Base-by-base conservation (phyloP, 179 eudicot species). In the Nepenthes alata region DNA sequence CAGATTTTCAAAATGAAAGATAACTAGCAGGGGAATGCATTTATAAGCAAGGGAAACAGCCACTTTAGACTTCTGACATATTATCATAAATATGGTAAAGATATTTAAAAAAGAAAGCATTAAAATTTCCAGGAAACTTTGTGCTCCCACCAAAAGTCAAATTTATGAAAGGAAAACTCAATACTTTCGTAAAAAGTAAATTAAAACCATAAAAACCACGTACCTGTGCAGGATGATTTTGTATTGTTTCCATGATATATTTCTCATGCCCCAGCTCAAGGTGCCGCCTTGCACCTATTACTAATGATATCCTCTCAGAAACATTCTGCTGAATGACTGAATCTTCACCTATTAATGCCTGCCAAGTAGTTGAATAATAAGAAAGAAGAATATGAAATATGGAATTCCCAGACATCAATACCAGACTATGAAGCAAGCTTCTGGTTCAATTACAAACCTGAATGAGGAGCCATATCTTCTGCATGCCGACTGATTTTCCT, bases 141-240 rank as follows among this genome's bases (percentile, higher is more conserved):
- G 25, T 25, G 25, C 25, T 25, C 25, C 25, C 25, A 25, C 25
- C 0, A 0, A 25, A 25, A 25, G 25, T 25, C 25, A 25, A 25
- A 25, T 25, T 25, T 25, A 47, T 47, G 11, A 8, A 47, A 7
- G 13, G n/a, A 0, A 9, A 48, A 48, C n/a, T 9, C 12, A 6
- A 3, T 8, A 2, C 11, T 48, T 2, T 0, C 2, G 11, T 9
- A 2, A 48, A 48, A 8, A 2, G 10, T 48, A 11, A 15, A n/a
- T 52, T 11, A 52, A 49, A n/a, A 1, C 25, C 15, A 15, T 3
- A 13, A 34, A 25, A 15, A 53, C 37, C 6, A 11, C 8, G 6
- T 47, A 87, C 98, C 93, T 93, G 96, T 53, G 86, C 83, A 50
- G 95, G 96, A 78, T 93, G 98, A 79, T 81, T 85, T 69, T 93